A percentile compares a stretch with the other conserved stretches of the same genome.
Conservation (phyloP, 352 stramenopile species). For the Lagenidium sp. region DNA sequence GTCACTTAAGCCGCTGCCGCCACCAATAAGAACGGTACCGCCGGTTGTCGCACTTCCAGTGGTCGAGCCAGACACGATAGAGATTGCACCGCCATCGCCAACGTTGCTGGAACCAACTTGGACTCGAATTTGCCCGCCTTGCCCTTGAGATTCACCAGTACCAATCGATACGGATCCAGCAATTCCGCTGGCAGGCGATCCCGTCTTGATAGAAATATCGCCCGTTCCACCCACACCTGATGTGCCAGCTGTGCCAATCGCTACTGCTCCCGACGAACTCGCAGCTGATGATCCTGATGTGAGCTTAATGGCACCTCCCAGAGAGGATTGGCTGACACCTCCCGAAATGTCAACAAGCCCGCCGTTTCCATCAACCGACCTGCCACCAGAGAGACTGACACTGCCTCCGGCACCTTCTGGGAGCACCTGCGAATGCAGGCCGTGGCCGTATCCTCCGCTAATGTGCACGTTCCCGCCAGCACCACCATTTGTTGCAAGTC, state of each 20-base stretch:
- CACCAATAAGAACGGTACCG: slow-evolving; percentile 31
- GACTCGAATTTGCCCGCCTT: slow-evolving; percentile 28
- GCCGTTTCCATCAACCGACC: slow-evolving; percentile 13
- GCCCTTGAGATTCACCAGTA: slow-evolving; percentile 30
- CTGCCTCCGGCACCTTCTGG: slow-evolving; percentile 14
- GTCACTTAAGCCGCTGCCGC: slow-evolving; percentile 45
- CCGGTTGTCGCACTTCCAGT: slow-evolving; percentile 35
- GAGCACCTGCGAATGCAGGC: slow-evolving; percentile 8
- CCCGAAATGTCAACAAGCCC: slow-evolving; percentile 11
- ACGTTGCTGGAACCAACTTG: slow-evolving; percentile 27
- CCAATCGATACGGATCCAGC: slow-evolving; percentile 31
- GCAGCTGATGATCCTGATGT: slow-evolving; percentile 30
- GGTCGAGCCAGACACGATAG: slow-evolving; percentile 37
- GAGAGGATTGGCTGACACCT: slow-evolving; percentile 10
- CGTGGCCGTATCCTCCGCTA: slow-evolving; percentile 11
- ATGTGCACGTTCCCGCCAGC: slow-evolving; percentile 6
- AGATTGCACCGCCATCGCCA: slow-evolving; percentile 44
- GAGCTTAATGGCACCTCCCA: slow-evolving; percentile 11
- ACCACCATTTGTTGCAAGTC: slow-evolving; percentile 5
- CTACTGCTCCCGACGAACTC: slow-evolving; percentile 33
- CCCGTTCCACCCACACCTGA: slow-evolving; percentile 35
- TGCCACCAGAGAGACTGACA: slow-evolving; percentile 12
- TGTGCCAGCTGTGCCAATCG: slow-evolving; percentile 24
- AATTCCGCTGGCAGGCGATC: slow-evolving; percentile 20
- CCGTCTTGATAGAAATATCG: slow-evolving; percentile 21